These are phyloP conservation scores for Rubroshorea leprosula DNA, from an alignment of 345 rosid genomes.

Conservation along the genomic window DNA sequence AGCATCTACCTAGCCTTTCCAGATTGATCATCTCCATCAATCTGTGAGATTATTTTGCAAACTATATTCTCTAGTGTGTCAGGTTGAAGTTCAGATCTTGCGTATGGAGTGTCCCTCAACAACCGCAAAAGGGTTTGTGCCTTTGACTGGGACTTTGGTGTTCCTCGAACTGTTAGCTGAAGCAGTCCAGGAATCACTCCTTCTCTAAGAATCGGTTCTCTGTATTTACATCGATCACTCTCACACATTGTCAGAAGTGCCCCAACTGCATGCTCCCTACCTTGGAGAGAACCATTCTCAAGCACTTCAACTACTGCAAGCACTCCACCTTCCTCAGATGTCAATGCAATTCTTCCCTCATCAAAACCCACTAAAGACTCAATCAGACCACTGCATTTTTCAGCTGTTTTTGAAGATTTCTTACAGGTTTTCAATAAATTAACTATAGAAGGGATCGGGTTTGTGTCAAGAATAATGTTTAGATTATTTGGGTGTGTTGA, in stretches of 20 bases:
- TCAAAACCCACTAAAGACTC: slow-evolving; percentile 77
- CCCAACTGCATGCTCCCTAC: slow-evolving; percentile 86
- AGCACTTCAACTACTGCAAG: slow-evolving; percentile 79
- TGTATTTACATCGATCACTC: slow-evolving; percentile 76
- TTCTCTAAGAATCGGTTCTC: slow-evolving; percentile 89
- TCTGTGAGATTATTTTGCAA: slow-evolving; percentile 80
- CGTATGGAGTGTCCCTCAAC: slow-evolving; percentile 63
- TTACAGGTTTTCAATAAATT: slow-evolving; percentile 60
- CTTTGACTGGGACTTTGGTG: slow-evolving; percentile 68
- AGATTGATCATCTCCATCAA: slow-evolving; percentile 86
- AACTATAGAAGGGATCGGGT: slow-evolving; percentile 58
- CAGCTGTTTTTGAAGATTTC: slow-evolving; percentile 78
- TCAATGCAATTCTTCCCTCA: slow-evolving; percentile 57
- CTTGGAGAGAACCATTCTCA: slow-evolving; percentile 78
- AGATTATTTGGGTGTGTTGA: slow-evolving; percentile 57
- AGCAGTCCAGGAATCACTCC: slow-evolving; percentile 97
- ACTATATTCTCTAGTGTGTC: slow-evolving; percentile 90
- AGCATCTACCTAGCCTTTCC: slow-evolving; percentile 93
- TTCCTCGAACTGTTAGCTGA: slow-evolving; percentile 94
- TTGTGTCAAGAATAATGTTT: slow-evolving; percentile 38
- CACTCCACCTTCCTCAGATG: slow-evolving; percentile 75
- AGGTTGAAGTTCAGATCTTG: slow-evolving; percentile 67
- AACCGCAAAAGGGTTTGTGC: slow-evolving; percentile 69
- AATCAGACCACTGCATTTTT: slow-evolving; percentile 73
- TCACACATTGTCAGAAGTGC: slow-evolving; percentile 70